phyloP scores from a whole-genome alignment of 768 basidiomycete species.

The Mycena alexandri region DNA sequence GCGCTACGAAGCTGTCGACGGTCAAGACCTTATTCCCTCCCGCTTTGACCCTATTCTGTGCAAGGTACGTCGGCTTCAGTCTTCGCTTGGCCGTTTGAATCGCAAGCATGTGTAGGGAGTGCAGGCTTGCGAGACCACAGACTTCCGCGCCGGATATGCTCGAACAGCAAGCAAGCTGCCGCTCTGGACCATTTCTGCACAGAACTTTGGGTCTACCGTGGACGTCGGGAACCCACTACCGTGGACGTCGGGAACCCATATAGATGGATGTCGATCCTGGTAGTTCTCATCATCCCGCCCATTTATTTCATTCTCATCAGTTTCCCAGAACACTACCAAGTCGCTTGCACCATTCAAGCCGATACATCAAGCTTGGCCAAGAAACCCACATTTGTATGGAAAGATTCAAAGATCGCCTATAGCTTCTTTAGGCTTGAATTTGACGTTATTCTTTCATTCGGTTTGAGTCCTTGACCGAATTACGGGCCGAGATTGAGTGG shows the following conservation, averaged over 20 bases:
- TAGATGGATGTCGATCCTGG: constrained; percentile 31
- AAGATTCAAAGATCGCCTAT: constrained; percentile 30
- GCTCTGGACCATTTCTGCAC: constrained; percentile 3
- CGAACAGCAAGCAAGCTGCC: background rate
- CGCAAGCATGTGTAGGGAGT: constrained; percentile 52
- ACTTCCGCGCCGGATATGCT: constrained; percentile 9
- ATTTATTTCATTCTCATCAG: background rate
- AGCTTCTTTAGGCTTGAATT: constrained; percentile 51
- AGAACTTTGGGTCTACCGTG: constrained; percentile 21
- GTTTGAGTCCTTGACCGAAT: constrained; percentile 65
- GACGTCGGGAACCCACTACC: constrained; percentile 18
- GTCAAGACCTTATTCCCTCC: background rate
- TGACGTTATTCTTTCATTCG: constrained; percentile 64
- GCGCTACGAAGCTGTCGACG: background rate
- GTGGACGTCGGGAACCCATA: too few relatives aligned
- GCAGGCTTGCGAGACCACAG: constrained; percentile 35
- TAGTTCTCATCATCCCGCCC: background rate
- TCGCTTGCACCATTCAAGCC: constrained; percentile 15
- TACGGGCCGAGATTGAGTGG: constrained; percentile 67
- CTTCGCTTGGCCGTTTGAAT: background rate
- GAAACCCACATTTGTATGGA: background rate
- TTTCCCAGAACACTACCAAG: background rate
- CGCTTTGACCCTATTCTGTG: constrained; percentile 8
- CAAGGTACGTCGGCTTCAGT: background rate
- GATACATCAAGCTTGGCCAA: constrained; percentile 20